Evolutionary conservation across 805 yeast species (phyloP), one percentile per base, ranked within the genome.

Genomic region (Blastobotrys parvus): DNA sequence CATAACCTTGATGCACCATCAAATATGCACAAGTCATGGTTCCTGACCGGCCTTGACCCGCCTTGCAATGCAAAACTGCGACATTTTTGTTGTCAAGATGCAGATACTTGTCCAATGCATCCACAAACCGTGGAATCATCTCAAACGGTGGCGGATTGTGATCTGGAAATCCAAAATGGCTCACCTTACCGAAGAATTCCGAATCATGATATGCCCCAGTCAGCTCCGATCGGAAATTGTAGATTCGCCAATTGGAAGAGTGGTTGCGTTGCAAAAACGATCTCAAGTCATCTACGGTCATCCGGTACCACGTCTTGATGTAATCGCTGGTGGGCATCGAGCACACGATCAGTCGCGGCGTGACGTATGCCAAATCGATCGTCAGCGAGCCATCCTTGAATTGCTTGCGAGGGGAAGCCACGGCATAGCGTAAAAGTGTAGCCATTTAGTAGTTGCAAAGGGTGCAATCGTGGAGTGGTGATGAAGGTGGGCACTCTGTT

Each of bases 31-130:
- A 76, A 4, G 75, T 74, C 1, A 86, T 62, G 1, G 88, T 71
- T 0, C 97, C 97, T 0, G 95, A 80, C 21, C 97, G 67, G 0
- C 97, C 97, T 61, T 87, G 88, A 0, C 97, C 97, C 50, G 85
- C 84, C 55, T 82, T 79, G 58, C 97, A 90, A 58, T 90, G 97
- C 5, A 90, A 60, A 0, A 84, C 70, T 0, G 84, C 88, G 2
- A 82, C 78, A 0, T 62, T 52, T 17, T 59, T 50, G 13, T 35
- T 33, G 1, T 48, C 36, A 4, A 32, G 19, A 2, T 29, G 22
- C 20, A 82, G 54, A 48, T 62, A 80, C 0, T 47, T 49, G 34
- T 68, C 61, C 5, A 88, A 72, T 1, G 69, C 70, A 13, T 59
- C 56, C 0, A 78, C 65, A 3, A 72, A 56, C 2, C 56, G 51